A percentile compares a stretch with the other conserved stretches of the same genome.
phyloP scores from a whole-genome alignment of 2,329 filamentous ascomycete genomes.

The Fusarium sp. region DNA sequence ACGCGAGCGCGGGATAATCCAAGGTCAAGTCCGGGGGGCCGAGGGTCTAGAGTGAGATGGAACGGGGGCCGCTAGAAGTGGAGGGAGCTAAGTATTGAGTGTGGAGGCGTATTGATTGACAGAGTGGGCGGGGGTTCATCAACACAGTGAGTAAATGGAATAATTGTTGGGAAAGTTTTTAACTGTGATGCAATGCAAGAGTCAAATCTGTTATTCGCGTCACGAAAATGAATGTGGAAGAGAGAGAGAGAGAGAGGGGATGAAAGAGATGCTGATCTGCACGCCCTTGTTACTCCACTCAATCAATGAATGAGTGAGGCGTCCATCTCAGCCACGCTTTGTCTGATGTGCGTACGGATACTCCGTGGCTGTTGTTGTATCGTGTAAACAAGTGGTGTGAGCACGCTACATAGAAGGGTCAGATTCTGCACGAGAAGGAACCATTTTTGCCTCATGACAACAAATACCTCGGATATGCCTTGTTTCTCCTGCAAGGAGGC shows the following conservation, averaged over 20 bases:
- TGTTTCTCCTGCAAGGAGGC: neutral
- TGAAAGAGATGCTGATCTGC: neutral
- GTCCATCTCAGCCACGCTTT: neutral
- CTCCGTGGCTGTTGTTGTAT: neutral
- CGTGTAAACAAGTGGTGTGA: neutral
- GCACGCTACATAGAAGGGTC: neutral
- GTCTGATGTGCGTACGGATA: neutral
- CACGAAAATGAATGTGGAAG: neutral
- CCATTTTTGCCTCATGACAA: neutral
- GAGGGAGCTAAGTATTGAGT: constrained; percentile 5
- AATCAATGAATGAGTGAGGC: neutral
- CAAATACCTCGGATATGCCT: neutral
- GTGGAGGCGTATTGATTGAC: neutral
- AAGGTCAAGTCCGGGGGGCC: constrained; percentile 26
- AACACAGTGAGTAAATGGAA: neutral
- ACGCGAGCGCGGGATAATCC: constrained; percentile 21
- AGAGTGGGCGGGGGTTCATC: neutral
- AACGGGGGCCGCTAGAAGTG: constrained; percentile 24
- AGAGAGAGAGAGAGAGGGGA: neutral
- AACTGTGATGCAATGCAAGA: constrained; percentile 4
- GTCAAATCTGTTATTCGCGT: neutral
- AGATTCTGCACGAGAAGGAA: neutral
- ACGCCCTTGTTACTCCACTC: neutral
- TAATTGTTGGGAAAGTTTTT: neutral
- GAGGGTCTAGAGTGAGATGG: constrained; percentile 27